Conservation (phyloP, 495 filamentous ascomycete genomes). For the Trichoderma virens region DNA sequence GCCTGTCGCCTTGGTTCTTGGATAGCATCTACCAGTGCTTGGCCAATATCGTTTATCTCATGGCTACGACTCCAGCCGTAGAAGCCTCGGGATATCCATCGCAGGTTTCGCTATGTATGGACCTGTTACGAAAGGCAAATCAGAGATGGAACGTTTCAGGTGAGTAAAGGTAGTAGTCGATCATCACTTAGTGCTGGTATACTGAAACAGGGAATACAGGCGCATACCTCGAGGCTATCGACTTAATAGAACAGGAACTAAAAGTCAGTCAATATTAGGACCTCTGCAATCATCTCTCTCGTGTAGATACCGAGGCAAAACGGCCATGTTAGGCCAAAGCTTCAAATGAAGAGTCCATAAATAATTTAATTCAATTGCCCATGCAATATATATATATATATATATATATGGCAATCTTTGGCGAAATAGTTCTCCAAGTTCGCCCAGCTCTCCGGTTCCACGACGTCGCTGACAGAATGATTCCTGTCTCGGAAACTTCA, state of each 20-base stretch:
- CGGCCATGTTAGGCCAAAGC: too few relatives aligned
- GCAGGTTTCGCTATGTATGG: background rate
- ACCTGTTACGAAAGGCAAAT: background rate
- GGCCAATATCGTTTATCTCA: background rate
- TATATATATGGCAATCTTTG: too few relatives aligned
- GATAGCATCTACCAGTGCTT: background rate
- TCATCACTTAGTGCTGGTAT: background rate
- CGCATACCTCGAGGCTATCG: background rate
- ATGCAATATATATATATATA: too few relatives aligned
- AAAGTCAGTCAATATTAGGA: background rate
- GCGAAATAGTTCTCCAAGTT: too few relatives aligned
- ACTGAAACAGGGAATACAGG: background rate
- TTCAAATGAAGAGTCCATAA: too few relatives aligned
- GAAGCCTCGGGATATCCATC: background rate
- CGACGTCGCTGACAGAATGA: too few relatives aligned
- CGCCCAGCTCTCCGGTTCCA: too few relatives aligned
- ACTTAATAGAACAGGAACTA: background rate
- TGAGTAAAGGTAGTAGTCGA: background rate
- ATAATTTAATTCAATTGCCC: background rate
- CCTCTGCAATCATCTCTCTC: too few relatives aligned
- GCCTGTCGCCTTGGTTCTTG: slow-evolving; percentile 5
- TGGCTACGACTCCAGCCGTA: background rate
- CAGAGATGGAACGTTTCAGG: background rate
- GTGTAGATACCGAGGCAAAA: too few relatives aligned
- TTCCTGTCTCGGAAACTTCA: too few relatives aligned